These are phyloP conservation scores for Houttuynia cordata DNA, from an alignment of 164 flowering plant species.

Conservation along the genomic window DNA sequence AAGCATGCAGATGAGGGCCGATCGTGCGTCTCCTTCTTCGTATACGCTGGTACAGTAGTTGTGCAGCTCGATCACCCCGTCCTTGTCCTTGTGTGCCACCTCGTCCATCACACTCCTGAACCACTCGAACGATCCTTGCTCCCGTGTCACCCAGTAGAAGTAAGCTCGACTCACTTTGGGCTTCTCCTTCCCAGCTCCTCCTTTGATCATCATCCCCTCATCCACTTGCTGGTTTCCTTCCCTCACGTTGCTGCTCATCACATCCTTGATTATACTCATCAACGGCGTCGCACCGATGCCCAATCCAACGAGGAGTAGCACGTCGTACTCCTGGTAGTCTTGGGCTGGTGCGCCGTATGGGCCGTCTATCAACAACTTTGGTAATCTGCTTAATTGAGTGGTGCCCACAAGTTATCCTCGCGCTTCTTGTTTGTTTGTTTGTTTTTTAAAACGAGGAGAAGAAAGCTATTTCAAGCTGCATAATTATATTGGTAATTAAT, in stretches of 20 bases:
- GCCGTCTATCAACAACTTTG: constrained; percentile 44
- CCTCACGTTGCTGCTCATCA: constrained; percentile 52
- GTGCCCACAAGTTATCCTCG: no score
- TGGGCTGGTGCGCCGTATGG: constrained; percentile 75
- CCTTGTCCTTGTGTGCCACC: constrained; percentile 37
- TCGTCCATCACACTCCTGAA: constrained; percentile 52
- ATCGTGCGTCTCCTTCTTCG: constrained; percentile 67
- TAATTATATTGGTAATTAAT: not conserved
- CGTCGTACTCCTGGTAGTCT: constrained; percentile 53
- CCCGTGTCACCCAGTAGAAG: constrained; percentile 67
- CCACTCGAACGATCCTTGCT: constrained; percentile 70
- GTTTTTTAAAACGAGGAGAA: no score
- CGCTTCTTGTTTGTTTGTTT: no score
- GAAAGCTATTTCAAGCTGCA: not conserved
- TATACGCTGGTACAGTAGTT: constrained; percentile 63
- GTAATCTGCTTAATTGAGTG: constrained; percentile 21
- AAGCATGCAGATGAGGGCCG: constrained; percentile 55
- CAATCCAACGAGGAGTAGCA: constrained; percentile 63
- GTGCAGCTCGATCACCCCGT: constrained; percentile 46
- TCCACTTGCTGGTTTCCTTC: constrained; percentile 17
- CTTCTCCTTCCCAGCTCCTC: constrained; percentile 1
- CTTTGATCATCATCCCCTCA: constrained; percentile 6
- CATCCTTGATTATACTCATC: constrained; percentile 81
- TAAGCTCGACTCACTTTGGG: constrained; percentile 35
- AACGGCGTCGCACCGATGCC: constrained; percentile 93